A percentile compares a stretch with the other conserved stretches of the same genome.
phyloP scores from a whole-genome alignment of 495 filamentous ascomycete genomes.

The Venustampulla echinocandica region DNA sequence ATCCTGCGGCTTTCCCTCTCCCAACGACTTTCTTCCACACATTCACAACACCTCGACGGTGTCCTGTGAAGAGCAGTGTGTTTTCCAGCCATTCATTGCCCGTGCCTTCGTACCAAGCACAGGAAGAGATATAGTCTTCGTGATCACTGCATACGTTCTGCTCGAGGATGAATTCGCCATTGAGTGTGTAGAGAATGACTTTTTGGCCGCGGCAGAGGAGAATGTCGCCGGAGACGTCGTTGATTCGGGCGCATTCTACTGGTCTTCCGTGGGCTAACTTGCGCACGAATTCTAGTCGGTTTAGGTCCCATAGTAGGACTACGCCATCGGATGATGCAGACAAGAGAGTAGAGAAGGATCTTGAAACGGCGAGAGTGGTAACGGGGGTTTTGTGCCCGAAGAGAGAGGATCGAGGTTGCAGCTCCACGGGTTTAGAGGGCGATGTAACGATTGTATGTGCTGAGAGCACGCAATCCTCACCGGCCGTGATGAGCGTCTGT shows the following conservation, averaged over 20 bases:
- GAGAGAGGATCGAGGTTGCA: constrained; percentile 69
- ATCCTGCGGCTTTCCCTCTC: constrained; percentile 30
- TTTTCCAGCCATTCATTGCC: constrained; percentile 90
- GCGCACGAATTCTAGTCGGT: constrained; percentile 76
- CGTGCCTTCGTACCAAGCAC: constrained; percentile 87
- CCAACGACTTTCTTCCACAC: constrained; percentile 47
- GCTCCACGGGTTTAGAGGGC: constrained; percentile 58
- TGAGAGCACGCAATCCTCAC: constrained; percentile 82
- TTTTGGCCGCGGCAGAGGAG: constrained; percentile 69
- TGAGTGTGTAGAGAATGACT: constrained; percentile 77
- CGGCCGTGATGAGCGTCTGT: constrained; percentile 80
- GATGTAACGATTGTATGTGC: constrained; percentile 60
- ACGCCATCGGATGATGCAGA: constrained; percentile 73
- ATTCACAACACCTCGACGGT: constrained; percentile 76
- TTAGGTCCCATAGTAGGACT: constrained; percentile 88
- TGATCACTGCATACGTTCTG: constrained; percentile 64
- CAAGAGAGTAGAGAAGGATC: constrained; percentile 78
- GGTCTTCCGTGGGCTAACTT: constrained; percentile 46
- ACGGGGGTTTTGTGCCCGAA: constrained; percentile 85
- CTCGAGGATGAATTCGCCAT: constrained; percentile 72
- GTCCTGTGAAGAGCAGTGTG: constrained; percentile 81
- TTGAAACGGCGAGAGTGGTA: constrained; percentile 69
- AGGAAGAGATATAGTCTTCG: constrained; percentile 68
- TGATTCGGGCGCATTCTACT: constrained; percentile 70
- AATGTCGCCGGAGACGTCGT: constrained; percentile 82